phyloP scores from a whole-genome alignment of 148 eudicot genomes.

The Vaccinium corymbosum region DNA sequence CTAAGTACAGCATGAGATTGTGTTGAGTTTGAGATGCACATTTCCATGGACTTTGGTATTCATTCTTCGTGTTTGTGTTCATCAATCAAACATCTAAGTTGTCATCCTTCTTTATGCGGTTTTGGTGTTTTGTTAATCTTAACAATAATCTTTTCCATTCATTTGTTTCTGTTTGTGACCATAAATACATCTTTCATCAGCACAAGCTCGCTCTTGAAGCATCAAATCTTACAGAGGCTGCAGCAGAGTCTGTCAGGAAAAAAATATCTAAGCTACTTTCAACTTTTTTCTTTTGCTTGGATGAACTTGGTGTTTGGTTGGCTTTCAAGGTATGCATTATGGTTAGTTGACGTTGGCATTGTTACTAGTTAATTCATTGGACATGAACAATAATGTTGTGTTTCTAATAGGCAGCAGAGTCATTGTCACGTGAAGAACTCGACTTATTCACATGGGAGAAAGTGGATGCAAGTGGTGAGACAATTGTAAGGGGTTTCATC shows the following conservation, averaged over 20 bases:
- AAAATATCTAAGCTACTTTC: constrained; percentile 41
- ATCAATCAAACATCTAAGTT: background rate
- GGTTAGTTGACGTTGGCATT: constrained; percentile 10
- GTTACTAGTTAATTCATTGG: no score
- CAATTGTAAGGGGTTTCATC: constrained; percentile 42
- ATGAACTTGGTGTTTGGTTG: constrained; percentile 79
- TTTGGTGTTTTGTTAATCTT: background rate
- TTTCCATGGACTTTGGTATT: background rate
- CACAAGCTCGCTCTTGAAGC: constrained; percentile 29
- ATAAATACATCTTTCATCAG: constrained; percentile 32
- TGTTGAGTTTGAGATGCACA: background rate
- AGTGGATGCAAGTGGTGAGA: constrained; percentile 39
- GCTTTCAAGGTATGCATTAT: constrained; percentile 54
- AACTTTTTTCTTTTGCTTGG: constrained; percentile 50
- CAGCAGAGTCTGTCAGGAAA: constrained; percentile 32
- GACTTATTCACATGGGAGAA: constrained; percentile 53
- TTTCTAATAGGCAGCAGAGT: constrained; percentile 58
- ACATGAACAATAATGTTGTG: background rate
- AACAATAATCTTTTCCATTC: background rate
- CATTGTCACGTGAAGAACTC: constrained; percentile 34
- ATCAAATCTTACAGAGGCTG: constrained; percentile 24
- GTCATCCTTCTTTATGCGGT: background rate
- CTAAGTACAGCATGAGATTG: background rate
- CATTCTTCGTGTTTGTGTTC: background rate
- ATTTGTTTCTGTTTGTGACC: constrained; percentile 10